phyloP scores from a whole-genome alignment of 768 basidiomycete genomes.

The Tylopilus sp. region DNA sequence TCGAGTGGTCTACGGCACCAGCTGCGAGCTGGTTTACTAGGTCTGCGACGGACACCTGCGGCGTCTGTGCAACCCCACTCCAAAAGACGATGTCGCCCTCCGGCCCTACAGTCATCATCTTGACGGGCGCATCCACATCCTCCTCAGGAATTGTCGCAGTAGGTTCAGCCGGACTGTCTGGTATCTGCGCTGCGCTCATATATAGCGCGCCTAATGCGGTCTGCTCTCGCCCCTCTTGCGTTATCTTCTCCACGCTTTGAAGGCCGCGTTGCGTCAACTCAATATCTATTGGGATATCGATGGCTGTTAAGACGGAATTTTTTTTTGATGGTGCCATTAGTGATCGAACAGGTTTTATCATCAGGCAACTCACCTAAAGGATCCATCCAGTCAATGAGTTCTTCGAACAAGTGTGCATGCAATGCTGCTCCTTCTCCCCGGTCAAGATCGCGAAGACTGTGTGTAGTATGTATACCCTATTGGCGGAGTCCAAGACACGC shows the following conservation, averaged over 20 bases:
- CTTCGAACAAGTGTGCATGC: constrained; percentile 81
- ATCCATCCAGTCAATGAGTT: constrained; percentile 83
- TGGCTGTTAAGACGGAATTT: constrained; percentile 35
- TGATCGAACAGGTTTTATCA: constrained; percentile 17
- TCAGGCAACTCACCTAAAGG: constrained; percentile 60
- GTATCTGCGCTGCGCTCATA: constrained; percentile 65
- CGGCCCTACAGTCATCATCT: constrained; percentile 64
- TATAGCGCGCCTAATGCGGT: constrained; percentile 74
- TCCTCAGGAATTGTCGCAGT: constrained; percentile 58
- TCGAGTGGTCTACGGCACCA: constrained; percentile 39
- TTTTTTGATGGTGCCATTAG: constrained; percentile 14
- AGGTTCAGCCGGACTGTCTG: constrained; percentile 75
- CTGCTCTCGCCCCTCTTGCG: constrained; percentile 77
- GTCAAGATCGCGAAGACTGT: constrained; percentile 82
- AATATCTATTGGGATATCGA: constrained; percentile 61
- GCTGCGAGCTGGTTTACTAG: constrained; percentile 62
- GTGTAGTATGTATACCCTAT: constrained; percentile 69
- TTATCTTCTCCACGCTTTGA: constrained; percentile 62
- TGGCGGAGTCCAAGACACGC: constrained; percentile 34
- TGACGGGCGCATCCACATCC: constrained; percentile 60
- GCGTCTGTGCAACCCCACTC: constrained; percentile 36
- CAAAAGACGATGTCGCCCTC: constrained; percentile 69
- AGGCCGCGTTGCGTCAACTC: constrained; percentile 56
- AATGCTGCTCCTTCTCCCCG: constrained; percentile 83
- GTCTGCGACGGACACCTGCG: constrained; percentile 57